Percentiles rank a stretch among this genome's conserved stretches.
Evolutionary conservation across 768 basidiomycete species (phyloP).

Genomic region (Pleurotus citrinopileatus): DNA sequence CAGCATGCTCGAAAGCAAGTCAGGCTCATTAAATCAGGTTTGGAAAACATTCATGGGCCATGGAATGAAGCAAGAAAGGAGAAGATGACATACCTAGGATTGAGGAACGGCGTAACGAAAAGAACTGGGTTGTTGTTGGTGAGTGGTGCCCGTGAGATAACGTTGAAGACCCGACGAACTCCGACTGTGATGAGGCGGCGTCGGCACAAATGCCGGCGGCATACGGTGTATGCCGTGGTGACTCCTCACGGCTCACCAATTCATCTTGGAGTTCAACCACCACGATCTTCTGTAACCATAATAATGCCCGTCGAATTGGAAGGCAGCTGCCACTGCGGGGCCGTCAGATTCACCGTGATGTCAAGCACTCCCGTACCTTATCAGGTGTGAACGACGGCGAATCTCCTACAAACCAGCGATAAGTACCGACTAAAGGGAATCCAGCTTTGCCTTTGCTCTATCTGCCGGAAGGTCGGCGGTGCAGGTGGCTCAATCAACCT

Average conservation of each 20-base stretch:
- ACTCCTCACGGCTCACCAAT: neutral
- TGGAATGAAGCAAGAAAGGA: neutral
- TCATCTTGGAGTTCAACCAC: neutral
- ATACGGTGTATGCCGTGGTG: too few relatives aligned
- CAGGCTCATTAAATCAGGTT: slow-evolving; percentile 12
- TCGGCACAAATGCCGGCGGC: too few relatives aligned
- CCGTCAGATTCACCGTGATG: slow-evolving; percentile 42
- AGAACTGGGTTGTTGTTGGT: too few relatives aligned
- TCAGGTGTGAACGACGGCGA: slow-evolving; percentile 36
- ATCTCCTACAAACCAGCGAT: neutral
- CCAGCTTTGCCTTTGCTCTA: slow-evolving; percentile 63
- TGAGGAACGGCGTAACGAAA: neutral
- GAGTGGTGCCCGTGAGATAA: neutral
- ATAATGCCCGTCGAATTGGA: slow-evolving; percentile 58
- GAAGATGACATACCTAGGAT: neutral
- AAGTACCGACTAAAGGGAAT: neutral
- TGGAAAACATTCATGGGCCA: slow-evolving; percentile 2
- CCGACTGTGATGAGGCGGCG: too few relatives aligned
- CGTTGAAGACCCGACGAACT: neutral
- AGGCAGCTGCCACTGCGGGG: slow-evolving; percentile 54
- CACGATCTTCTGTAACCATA: neutral
- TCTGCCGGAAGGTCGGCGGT: slow-evolving; percentile 71
- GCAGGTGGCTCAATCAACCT: slow-evolving; percentile 64
- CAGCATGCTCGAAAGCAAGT: slow-evolving; percentile 8
- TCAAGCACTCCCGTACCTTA: slow-evolving; percentile 64